phyloP scores from a whole-genome alignment of 2,329 filamentous ascomycete genomes.

The Clarireedia sp. region DNA sequence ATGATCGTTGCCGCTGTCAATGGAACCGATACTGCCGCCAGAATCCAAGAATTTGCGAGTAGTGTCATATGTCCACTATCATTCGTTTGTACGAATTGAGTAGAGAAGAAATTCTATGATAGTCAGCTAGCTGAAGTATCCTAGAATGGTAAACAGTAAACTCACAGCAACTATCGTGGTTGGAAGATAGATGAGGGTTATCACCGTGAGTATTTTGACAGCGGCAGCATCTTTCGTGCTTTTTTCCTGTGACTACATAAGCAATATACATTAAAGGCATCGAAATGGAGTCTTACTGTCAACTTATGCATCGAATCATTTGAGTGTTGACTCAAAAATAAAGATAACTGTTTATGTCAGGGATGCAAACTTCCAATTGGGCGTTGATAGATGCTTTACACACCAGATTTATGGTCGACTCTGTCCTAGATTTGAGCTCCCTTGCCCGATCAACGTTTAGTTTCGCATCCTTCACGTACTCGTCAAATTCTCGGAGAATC shows the following conservation, averaged over 20 bases:
- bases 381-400: neutral
- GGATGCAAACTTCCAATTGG: neutral
- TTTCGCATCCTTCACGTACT: conserved; percentile 13
- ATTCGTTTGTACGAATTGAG: conserved; percentile 18
- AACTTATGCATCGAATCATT: conserved; percentile 16
- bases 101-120: conserved; percentile 19
- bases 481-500: conserved; percentile 14
- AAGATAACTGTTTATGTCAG: conserved; percentile 14
- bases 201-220: conserved; percentile 23
- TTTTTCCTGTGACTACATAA: conserved; percentile 12
- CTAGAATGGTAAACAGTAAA: neutral
- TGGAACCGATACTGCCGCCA: conserved; percentile 18
- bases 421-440: conserved; percentile 10
- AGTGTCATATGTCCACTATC: conserved; percentile 13
- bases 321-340: conserved; percentile 17
- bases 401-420: conserved; percentile 17
- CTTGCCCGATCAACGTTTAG: conserved; percentile 11
- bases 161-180: conserved; percentile 20
- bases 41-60: conserved; percentile 14
- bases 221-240: conserved; percentile 21
- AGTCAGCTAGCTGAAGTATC: too few species aligned
- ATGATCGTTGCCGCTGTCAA: conserved; percentile 18
- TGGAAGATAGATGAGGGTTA: conserved; percentile 21
- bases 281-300: conserved; percentile 7
- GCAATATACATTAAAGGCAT: neutral